These are phyloP conservation scores for Plasmodium coatneyi DNA, from an alignment of 169 alveolate genomes.

Conservation along the genomic window DNA sequence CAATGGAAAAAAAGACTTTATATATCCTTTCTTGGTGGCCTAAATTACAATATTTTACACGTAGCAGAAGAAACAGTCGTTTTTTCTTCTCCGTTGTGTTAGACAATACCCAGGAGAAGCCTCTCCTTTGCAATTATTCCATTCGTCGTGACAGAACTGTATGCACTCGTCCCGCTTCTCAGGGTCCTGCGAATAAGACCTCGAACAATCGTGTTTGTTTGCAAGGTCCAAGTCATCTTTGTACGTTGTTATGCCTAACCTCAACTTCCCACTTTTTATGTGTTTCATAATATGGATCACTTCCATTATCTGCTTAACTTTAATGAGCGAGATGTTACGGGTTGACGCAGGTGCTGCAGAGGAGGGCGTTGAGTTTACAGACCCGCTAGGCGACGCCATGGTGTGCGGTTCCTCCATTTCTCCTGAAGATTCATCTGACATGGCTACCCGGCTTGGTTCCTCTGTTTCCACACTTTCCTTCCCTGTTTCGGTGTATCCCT, in stretches of 20 bases:
- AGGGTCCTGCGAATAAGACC: not conserved
- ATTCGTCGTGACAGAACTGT: conserved; percentile 1
- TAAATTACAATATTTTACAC: not conserved
- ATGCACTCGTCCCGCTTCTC: not conserved
- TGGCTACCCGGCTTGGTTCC: not conserved
- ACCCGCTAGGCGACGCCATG: too few relatives aligned
- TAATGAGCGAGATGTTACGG: not conserved
- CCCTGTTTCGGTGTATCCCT: too few relatives aligned
- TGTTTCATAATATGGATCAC: conserved; percentile 3
- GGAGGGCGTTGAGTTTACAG: not conserved
- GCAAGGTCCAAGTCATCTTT: not conserved
- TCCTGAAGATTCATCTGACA: not conserved
- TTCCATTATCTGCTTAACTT: not conserved
- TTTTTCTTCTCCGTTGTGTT: not conserved
- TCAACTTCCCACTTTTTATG: not conserved
- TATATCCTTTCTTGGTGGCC: not conserved
- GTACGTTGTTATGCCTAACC: not conserved
- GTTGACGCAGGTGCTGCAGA: not conserved
- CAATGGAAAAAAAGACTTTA: not conserved
- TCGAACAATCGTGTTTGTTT: not conserved
- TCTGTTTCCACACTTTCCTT: too few relatives aligned
- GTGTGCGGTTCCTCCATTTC: not conserved
- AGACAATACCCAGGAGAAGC: not conserved
- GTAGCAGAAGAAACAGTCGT: not conserved
- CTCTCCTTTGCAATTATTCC: not conserved